A percentile compares a stretch with the other conserved stretches of the same genome.
phyloP scores from a whole-genome alignment of 1,139 yeast species.

The Suhomyces chickasaworum region DNA sequence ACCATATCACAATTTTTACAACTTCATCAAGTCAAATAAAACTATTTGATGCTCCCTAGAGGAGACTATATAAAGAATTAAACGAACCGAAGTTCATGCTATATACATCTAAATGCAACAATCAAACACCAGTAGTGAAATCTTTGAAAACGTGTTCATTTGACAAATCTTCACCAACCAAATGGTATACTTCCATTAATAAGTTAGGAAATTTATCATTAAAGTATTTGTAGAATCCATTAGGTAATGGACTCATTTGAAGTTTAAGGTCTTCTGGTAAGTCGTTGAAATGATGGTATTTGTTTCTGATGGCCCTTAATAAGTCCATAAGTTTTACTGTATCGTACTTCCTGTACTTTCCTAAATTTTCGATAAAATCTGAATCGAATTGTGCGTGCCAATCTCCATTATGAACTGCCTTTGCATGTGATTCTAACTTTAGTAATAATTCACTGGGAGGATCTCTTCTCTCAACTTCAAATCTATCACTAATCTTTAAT shows the following conservation, averaged over 20 bases:
- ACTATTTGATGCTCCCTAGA: constrained; percentile 1
- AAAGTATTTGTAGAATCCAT: constrained; percentile 80
- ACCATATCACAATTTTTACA: too few relatives aligned
- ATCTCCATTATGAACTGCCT: constrained; percentile 61
- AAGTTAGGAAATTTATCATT: constrained; percentile 73
- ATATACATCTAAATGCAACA: constrained; percentile 7
- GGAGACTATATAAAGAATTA: constrained; percentile 7
- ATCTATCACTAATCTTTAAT: constrained; percentile 84
- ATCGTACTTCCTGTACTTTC: constrained; percentile 87
- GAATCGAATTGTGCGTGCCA: constrained; percentile 80
- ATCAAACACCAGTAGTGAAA: constrained; percentile 37
- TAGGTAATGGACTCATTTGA: constrained; percentile 78
- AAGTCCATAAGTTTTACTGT: constrained; percentile 79
- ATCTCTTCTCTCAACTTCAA: constrained; percentile 84
- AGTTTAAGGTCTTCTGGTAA: constrained; percentile 63
- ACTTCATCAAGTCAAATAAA: not conserved
- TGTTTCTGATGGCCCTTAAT: constrained; percentile 85
- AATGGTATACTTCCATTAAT: constrained; percentile 71
- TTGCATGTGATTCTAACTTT: constrained; percentile 59
- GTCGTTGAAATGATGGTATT: constrained; percentile 91
- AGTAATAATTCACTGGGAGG: constrained; percentile 73
- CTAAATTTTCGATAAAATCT: constrained; percentile 76
- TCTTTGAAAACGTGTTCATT: constrained; percentile 64
- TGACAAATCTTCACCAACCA: constrained; percentile 58
- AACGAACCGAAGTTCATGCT: constrained; percentile 9